Evolutionary conservation across 805 yeast species (phyloP), one percentile per base, ranked within the genome.

Genomic region (Lachancea thermotolerans): DNA sequence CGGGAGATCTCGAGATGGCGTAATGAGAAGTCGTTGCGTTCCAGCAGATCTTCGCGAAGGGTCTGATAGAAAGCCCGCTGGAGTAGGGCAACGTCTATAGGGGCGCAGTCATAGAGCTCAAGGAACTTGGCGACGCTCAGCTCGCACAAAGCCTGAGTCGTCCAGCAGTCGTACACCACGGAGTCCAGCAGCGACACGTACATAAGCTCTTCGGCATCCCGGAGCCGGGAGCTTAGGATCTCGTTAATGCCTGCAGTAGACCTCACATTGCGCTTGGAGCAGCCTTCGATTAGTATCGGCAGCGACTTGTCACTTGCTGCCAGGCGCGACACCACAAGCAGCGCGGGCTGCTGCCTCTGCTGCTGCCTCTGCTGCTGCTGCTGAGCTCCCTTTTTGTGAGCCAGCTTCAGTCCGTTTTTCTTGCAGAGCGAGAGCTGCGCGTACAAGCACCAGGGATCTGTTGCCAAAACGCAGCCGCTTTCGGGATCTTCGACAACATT

Each of bases 391-490:
- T 14, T 37, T 34, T 44, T 39, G 52, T 82, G 25, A 21, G 25
- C 82, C 27, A 80, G 55, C 34, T 62, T 63, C 35, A 75, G 56
- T 1, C 54, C 49, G 47, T 75, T 73, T 49, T 73, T 75, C 34
- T 65, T 49, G 32, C 78, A 71, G 31, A 81, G 57, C 0, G 74
- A 55, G 18, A 81, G 59, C 39, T 76, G 67, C 10, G 72, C 65
- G 15, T 68, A 66, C 9, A 79, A 59, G 40, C 85, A 75, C 11
- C 73, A 56, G 0, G 88, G 88, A 52, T 82, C 89, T 0, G 77
- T 68, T 1, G 86, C 79, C 1, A 76, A 53, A 14, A 61, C 50
- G 0, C 59, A 52, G 8, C 56, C 47, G 1, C 52, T 40, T 10
- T 48, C 54, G 31, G 61, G 59, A 11, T 64, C 65, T 1, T 59